phyloP scores from a whole-genome alignment of 352 stramenopile genomes.

The Phytophthora idaei region DNA sequence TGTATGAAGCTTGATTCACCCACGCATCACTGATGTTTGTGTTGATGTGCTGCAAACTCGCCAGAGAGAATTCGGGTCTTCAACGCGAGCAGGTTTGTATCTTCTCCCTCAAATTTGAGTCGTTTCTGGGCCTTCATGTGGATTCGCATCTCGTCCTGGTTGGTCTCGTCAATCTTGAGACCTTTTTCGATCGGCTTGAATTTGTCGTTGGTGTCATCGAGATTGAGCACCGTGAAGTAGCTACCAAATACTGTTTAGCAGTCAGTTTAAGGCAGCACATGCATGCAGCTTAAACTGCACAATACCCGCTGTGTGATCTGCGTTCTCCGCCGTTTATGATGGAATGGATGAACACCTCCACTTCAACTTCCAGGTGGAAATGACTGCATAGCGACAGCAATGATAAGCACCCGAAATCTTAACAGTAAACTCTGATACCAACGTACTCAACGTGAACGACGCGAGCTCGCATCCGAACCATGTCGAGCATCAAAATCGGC shows the following conservation, averaged over 20 bases:
- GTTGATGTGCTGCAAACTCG: constrained; percentile 25
- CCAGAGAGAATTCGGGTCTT: constrained; percentile 25
- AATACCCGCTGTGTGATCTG: constrained; percentile 52
- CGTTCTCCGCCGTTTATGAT: constrained; percentile 23
- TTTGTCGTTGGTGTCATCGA: constrained; percentile 31
- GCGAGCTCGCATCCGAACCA: constrained; percentile 59
- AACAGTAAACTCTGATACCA: neutral
- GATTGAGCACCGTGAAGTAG: constrained; percentile 52
- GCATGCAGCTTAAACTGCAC: neutral
- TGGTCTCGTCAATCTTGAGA: constrained; percentile 32
- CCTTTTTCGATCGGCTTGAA: constrained; percentile 45
- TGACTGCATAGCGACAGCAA: constrained; percentile 22
- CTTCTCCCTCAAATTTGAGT: constrained; percentile 45
- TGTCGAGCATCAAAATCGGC: constrained; percentile 48
- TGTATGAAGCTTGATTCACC: neutral
- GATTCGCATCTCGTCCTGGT: constrained; percentile 42
- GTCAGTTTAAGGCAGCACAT: neutral
- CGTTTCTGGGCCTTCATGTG: constrained; percentile 54
- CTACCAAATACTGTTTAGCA: constrained; percentile 4
- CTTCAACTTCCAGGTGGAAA: constrained; percentile 52
- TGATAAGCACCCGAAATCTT: neutral
- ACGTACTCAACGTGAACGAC: constrained; percentile 47
- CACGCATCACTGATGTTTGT: constrained; percentile 20
- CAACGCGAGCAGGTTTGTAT: constrained; percentile 39
- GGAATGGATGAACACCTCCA: constrained; percentile 49